Evolutionary conservation across 2,329 filamentous ascomycete species (phyloP), one percentile per base, ranked within the genome.

Genomic region (Neonectria ditissima): DNA sequence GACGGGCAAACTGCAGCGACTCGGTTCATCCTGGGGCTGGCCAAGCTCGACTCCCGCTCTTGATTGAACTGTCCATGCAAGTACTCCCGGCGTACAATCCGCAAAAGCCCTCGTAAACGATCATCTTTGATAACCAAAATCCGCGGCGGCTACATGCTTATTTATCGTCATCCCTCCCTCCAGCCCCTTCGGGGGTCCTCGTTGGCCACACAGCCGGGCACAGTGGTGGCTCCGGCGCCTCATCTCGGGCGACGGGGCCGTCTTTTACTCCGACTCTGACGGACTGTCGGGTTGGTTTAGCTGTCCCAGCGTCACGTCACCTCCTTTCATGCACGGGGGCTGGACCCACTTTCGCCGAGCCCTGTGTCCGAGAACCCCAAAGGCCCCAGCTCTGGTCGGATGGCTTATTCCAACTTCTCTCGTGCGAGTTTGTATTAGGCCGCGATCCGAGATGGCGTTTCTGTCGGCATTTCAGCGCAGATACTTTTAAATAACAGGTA

Each of bases 171-270:
- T 20, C 4, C 37, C n/a, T 10, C 11, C 8, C 8, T 1, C 16
- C 16, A 20, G 26, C 43, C 32, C 14, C 4, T 30, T 47, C 51
- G 57, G 57, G 57, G 57, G 10, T 43, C 16, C 20, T 10, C 11
- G 4, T 32, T 14, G 8, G 16, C 11, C 10, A 20, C 5, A 30
- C 30, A 51, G 1, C 26, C 8, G 26, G 37, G 11, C 55, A 43
- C 50, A 51, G 59, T 45, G 43, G 44, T 59, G 47, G 22, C 50
- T 39, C 55, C 60, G 60, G 60, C 28, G 5, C 30, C 20, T 41
- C 48, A 43, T 47, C 50, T 63, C 60, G 60, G 60, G 43, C 55
- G 55, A 48, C 60, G 60, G 60, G 53, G 41, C 55, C 50, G 32
- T 51, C 22, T 41, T 58, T n/a, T 45, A 44, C 24, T 45, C 60